Percentiles rank a stretch among this genome's conserved stretches.
phyloP scores from a whole-genome alignment of 2,329 filamentous ascomycete genomes.

The Exophiala calicioides region DNA sequence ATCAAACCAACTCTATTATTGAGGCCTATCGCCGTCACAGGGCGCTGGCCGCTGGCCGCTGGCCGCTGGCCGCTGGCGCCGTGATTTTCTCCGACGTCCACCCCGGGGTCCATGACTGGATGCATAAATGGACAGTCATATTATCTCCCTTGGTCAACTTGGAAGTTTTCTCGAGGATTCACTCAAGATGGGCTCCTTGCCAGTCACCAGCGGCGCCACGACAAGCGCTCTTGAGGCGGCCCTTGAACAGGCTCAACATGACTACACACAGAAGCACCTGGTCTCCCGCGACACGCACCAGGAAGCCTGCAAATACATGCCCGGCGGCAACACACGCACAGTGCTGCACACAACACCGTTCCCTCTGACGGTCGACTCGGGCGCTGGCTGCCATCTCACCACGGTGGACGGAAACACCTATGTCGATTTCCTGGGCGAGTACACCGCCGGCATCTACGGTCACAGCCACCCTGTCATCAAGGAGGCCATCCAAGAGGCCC shows the following conservation, averaged over 20 bases:
- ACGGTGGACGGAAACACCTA: constrained; percentile 45
- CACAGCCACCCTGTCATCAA: constrained; percentile 62
- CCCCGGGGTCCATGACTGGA: too few species aligned
- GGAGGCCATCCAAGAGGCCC: constrained; percentile 48
- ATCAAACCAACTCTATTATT: too few species aligned
- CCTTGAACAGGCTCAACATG: constrained; percentile 14
- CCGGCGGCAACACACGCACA: constrained; percentile 38
- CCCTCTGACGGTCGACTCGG: constrained; percentile 36
- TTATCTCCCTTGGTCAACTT: background rate
- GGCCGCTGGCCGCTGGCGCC: background rate
- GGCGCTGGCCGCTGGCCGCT: background rate
- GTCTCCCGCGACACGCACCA: constrained; percentile 23
- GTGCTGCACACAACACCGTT: constrained; percentile 37
- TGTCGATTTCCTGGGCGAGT: constrained; percentile 63
- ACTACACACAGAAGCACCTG: constrained; percentile 16
- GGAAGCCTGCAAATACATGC: constrained; percentile 30
- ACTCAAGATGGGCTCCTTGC: constrained; percentile 26
- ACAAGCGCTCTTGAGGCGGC: constrained; percentile 13
- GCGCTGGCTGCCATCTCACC: constrained; percentile 34
- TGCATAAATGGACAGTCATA: background rate
- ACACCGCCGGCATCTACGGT: constrained; percentile 66
- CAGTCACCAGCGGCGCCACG: background rate
- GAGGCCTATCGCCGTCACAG: constrained; percentile 4
- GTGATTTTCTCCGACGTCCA: too few species aligned
- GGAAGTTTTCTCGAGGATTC: too few species aligned